Evolutionary conservation across 441 rosid species (phyloP).

Genomic region (Erodium moschatum): DNA sequence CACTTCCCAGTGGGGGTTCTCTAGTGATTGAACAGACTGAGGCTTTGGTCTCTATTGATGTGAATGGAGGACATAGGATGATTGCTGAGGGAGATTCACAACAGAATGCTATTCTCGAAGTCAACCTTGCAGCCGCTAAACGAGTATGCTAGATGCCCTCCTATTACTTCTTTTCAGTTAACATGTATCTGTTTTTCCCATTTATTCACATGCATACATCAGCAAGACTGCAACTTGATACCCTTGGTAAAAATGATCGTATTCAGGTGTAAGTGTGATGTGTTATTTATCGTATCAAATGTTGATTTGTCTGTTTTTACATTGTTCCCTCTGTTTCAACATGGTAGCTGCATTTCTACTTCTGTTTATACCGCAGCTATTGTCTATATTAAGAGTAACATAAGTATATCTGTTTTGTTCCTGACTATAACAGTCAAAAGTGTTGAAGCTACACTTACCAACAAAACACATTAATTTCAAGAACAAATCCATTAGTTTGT

Average conservation of each 20-base stretch:
- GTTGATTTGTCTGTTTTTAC: not conserved
- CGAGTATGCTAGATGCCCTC: constrained; percentile 39
- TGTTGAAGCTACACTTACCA: not conserved
- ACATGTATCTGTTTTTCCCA: too few relatives aligned
- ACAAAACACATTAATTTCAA: not conserved
- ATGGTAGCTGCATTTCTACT: not conserved
- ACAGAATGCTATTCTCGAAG: constrained; percentile 82
- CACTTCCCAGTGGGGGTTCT: constrained; percentile 83
- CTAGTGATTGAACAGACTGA: constrained; percentile 95
- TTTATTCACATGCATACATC: too few relatives aligned
- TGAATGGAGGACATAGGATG: constrained; percentile 96
- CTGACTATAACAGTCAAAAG: not conserved
- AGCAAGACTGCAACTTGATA: too few relatives aligned
- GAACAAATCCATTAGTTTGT: not conserved
- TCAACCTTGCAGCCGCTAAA: constrained; percentile 86
- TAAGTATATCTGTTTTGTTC: not conserved
- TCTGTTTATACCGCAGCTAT: not conserved
- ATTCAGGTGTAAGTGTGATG: not conserved
- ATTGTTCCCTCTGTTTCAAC: not conserved
- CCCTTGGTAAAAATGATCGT: too few relatives aligned
- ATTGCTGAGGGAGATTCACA: constrained; percentile 78
- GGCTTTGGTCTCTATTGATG: constrained; percentile 95
- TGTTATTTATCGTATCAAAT: not conserved
- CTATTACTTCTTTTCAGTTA: too few relatives aligned
- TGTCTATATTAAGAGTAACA: not conserved